Percentiles rank a stretch among this genome's conserved stretches.
Conservation (phyloP, 768 basidiomycete genomes). For the Lactifluus rugatus region DNA sequence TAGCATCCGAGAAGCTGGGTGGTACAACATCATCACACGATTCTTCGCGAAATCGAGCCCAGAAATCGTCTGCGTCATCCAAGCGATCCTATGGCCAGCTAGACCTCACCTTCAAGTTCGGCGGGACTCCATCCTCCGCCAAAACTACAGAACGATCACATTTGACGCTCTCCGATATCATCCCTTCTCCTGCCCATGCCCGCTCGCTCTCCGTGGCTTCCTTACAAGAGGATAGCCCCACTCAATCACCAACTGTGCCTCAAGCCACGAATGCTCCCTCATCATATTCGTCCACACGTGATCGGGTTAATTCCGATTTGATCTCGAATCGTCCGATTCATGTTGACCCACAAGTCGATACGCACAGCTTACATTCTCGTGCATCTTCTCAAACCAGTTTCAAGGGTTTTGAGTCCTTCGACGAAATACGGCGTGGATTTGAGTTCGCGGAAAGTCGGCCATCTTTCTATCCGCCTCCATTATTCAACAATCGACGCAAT, state of each 20-base stretch:
- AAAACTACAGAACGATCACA: slow-evolving; percentile 24
- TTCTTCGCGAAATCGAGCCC: neutral
- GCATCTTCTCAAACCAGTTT: slow-evolving; percentile 52
- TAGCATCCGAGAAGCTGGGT: neutral
- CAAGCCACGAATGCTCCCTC: slow-evolving; percentile 24
- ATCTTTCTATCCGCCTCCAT: slow-evolving; percentile 52
- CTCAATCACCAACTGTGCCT: slow-evolving; percentile 25
- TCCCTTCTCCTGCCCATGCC: slow-evolving; percentile 50
- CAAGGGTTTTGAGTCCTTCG: slow-evolving; percentile 62
- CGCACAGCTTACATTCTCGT: slow-evolving; percentile 26
- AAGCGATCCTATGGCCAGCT: slow-evolving; percentile 55
- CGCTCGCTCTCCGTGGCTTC: slow-evolving; percentile 40
- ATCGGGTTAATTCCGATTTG: slow-evolving; percentile 37
- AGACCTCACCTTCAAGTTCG: slow-evolving; percentile 67
- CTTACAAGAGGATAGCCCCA: slow-evolving; percentile 25
- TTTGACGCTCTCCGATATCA: slow-evolving; percentile 65
- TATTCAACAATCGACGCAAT: slow-evolving; percentile 27
- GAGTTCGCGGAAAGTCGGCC: slow-evolving; percentile 58
- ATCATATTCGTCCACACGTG: slow-evolving; percentile 26
- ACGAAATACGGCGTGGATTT: slow-evolving; percentile 70
- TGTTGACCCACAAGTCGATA: slow-evolving; percentile 19
- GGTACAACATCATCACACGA: neutral
- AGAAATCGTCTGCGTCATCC: slow-evolving; percentile 25
- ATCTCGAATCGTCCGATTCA: slow-evolving; percentile 31
- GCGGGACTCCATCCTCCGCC: slow-evolving; percentile 34